Conservation (phyloP, 108 stramenopile genomes). For the Nitzschia inconspicua region DNA sequence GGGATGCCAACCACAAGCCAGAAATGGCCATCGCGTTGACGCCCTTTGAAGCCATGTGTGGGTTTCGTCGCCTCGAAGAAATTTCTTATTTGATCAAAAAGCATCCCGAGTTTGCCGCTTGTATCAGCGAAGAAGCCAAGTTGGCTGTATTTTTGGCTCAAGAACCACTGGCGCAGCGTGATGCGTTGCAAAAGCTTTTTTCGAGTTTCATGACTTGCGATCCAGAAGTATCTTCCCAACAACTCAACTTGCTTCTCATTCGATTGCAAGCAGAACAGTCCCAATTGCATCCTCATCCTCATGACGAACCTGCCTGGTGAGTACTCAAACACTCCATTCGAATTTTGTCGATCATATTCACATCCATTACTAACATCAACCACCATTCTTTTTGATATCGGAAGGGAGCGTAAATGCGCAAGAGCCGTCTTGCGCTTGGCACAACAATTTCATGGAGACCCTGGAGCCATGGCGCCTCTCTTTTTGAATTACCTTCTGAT, state of each 20-base stretch:
- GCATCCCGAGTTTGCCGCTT: constrained; percentile 88
- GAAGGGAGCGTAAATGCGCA: constrained; percentile 65
- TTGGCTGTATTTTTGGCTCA: constrained; percentile 56
- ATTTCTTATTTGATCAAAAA: constrained; percentile 69
- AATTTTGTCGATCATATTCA: constrained; percentile 24
- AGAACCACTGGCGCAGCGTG: constrained; percentile 26
- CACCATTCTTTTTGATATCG: background rate
- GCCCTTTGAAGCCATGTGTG: constrained; percentile 95
- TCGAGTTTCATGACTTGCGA: constrained; percentile 79
- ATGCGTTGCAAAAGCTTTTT: constrained; percentile 75
- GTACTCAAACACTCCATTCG: background rate
- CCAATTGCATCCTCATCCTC: constrained; percentile 34
- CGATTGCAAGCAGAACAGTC: constrained; percentile 68
- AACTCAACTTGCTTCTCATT: constrained; percentile 56
- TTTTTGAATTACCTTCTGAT: constrained; percentile 81
- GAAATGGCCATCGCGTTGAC: constrained; percentile 98
- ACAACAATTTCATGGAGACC: constrained; percentile 88
- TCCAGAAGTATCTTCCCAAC: constrained; percentile 32
- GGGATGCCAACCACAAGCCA: constrained; percentile 98
- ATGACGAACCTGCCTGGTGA: constrained; percentile 45
- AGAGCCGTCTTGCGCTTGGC: constrained; percentile 73
- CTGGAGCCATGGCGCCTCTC: constrained; percentile 88
- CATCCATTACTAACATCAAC: constrained; percentile 13
- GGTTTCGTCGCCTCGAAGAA: constrained; percentile 88
- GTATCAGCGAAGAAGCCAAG: constrained; percentile 76